Base-by-base conservation (phyloP, 495 filamentous ascomycete species). In the Annulohypoxylon bovei region DNA sequence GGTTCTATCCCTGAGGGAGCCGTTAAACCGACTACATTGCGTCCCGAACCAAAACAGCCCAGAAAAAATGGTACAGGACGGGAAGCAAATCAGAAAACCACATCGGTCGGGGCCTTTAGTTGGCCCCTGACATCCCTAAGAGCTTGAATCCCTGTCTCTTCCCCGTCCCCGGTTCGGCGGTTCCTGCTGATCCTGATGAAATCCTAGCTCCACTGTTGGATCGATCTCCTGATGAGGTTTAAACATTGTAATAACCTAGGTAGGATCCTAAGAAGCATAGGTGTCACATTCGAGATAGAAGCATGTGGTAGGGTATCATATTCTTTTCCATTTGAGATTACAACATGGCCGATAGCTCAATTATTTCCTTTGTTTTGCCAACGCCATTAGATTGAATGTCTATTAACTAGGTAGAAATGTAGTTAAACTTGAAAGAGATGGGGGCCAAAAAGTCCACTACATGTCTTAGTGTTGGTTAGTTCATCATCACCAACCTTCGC, bases 101-200 rank as follows among this genome's bases (percentile, higher is more conserved):
- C 33, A 14, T 61, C 55, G 22, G 35, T 49, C 28, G 67, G 64
- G 47, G 11, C 68, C 62, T 47, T 28, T 28, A 44, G 37, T 57
- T 47, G 40, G 28, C 16, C 57, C 57, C 33, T 63, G 47, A 33
- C 37, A 49, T 35, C 33, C 65, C 58, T 62, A 23, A 37, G 16
- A 22, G 18, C 27, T 37, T 5, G 9, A 28, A 59, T 35, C 67
- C 67, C 54, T 60, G 67, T 49, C 35, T 56, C 61, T 71, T 56
- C 68, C 68, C 68, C 68, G 68, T 62, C 68, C 68, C 68, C 58
- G 57, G 67, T 70, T 70, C 54, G 57, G 56, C 62, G 68, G 68
- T 71, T 71, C 68, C 68, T 71, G 68, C 9, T 66, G 68, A 71
- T 71, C 68, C 62, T 71, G 68, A 66, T 71, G 62, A 71, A 71